Percentiles rank a stretch among this genome's conserved stretches.
Evolutionary conservation across 306 rosid species (phyloP).

Genomic region (Datisca glomerata): DNA sequence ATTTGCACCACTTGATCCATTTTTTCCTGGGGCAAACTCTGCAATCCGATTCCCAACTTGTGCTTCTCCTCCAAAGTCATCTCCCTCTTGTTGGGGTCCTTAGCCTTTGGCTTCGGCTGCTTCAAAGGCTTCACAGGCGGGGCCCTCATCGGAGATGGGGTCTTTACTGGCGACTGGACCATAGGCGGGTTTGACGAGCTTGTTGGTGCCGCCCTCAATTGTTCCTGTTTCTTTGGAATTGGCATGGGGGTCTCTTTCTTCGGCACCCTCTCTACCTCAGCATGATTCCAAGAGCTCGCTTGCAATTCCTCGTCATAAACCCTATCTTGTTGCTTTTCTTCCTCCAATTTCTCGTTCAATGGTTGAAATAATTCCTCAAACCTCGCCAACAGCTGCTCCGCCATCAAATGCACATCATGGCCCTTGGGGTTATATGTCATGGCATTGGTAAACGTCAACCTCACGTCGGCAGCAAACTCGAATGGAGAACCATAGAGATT

Average conservation of each 20-base stretch:
- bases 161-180: slow-evolving; percentile 50
- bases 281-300: slow-evolving; percentile 73
- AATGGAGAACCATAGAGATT: slow-evolving; percentile 33
- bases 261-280: slow-evolving; percentile 35
- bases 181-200: slow-evolving; percentile 47
- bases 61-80: slow-evolving; percentile 93
- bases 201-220: slow-evolving; percentile 15
- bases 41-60: slow-evolving; percentile 74
- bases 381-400: slow-evolving; percentile 40
- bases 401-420: slow-evolving; percentile 47
- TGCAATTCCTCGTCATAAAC: slow-evolving; percentile 63
- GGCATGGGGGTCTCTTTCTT: slow-evolving; percentile 24
- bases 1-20: slow-evolving; percentile 97
- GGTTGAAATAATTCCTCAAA: slow-evolving; percentile 68
- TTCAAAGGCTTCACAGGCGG: slow-evolving; percentile 59
- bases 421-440: slow-evolving; percentile 76
- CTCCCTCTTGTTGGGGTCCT: slow-evolving; percentile 85
- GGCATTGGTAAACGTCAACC: slow-evolving; percentile 75
- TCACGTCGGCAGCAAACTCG: slow-evolving; percentile 63
- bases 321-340: slow-evolving; percentile 18
- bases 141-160: slow-evolving; percentile 46
- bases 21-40: slow-evolving; percentile 80
- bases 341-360: slow-evolving; percentile 29
- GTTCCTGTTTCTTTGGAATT: slow-evolving; percentile 19
- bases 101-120: slow-evolving; percentile 93